A percentile compares a stretch with the other conserved stretches of the same genome.
These are phyloP conservation scores for Deinandra increscens DNA, from an alignment of 129 eudicot genomes.

Conservation along the genomic window DNA sequence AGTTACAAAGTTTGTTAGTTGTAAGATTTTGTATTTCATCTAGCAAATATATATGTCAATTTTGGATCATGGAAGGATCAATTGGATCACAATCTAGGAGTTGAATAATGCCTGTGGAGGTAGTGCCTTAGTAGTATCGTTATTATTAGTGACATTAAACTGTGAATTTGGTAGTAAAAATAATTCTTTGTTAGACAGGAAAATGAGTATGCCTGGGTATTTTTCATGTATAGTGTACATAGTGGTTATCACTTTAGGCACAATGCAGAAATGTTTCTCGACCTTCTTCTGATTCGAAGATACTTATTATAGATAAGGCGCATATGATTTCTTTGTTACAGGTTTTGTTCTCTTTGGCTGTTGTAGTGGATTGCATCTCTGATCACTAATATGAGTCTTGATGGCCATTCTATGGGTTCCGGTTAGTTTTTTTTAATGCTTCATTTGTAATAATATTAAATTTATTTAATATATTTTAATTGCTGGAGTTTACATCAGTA, in stretches of 20 bases:
- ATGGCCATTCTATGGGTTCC: conserved; percentile 60
- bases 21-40: neutral
- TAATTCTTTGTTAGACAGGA: conserved; percentile 9
- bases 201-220: conserved; percentile 6
- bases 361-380: conserved; percentile 20
- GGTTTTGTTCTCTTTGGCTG: conserved; percentile 21
- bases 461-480: neutral
- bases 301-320: neutral
- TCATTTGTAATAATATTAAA: neutral
- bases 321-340: conserved; percentile 33
- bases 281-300: conserved; percentile 1
- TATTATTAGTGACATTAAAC: neutral
- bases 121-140: too few relatives aligned
- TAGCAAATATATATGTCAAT: neutral
- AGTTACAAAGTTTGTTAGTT: neutral
- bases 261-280: conserved; percentile 7
- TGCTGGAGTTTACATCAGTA: neutral
- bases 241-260: conserved; percentile 3
- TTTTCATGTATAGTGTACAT: neutral
- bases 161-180: conserved; percentile 3
- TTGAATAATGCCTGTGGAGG: too few relatives aligned
- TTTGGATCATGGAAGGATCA: conserved; percentile 10
- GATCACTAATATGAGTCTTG: conserved; percentile 51
- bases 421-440: conserved; percentile 45
- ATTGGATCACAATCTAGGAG: neutral